Conservation (phyloP, 176 grass and related monocot genomes). For the Bromus sterilis region DNA sequence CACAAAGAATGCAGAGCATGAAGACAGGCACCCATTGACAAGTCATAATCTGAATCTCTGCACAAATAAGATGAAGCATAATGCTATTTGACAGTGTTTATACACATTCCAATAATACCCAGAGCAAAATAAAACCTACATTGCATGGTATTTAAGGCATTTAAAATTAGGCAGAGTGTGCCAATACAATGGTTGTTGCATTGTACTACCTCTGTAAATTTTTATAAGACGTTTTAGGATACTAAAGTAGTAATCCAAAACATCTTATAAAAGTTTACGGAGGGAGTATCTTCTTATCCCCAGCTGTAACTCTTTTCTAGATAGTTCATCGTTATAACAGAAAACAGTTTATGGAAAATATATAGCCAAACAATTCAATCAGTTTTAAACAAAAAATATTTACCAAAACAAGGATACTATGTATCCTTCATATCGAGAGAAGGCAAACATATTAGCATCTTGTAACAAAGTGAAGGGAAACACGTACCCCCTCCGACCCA, state of each 20-base stretch:
- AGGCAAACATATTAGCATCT: background rate
- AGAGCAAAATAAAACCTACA: background rate
- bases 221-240: no score
- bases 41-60: slow-evolving; percentile 75
- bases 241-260: no score
- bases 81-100: background rate
- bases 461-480: background rate
- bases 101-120: background rate
- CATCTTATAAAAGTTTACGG: no score
- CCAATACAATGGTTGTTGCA: background rate
- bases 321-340: background rate
- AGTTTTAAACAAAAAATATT: background rate
- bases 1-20: slow-evolving; percentile 76
- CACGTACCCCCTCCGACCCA: no score
- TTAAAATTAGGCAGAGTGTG: background rate
- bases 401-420: background rate
- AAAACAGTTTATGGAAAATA: background rate
- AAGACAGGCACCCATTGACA: slow-evolving; percentile 76
- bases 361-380: background rate
- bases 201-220: no score
- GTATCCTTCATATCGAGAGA: background rate
- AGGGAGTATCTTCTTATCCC: background rate
- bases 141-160: background rate
- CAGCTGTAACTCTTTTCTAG: background rate
- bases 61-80: slow-evolving; percentile 18